Evolutionary conservation across 2,329 filamentous ascomycete species (phyloP), one percentile per base, ranked within the genome.

Genomic region (Emmonsiellopsis sp.): DNA sequence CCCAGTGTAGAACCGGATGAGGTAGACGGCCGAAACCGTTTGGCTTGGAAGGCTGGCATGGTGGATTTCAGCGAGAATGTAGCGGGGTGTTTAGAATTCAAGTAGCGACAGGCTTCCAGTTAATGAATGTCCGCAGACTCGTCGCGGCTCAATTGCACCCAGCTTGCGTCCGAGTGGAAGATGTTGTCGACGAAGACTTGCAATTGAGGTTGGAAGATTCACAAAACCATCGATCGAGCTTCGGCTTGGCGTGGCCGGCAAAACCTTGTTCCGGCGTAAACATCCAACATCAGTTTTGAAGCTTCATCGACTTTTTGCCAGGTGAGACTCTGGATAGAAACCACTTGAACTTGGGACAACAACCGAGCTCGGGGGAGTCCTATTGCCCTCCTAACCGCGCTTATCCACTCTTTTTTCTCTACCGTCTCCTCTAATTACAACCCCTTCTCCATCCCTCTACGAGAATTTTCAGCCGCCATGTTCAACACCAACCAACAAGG

Each of bases 31-130:
- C 83, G 84, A 70, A 86, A 95, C 57, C 83, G 85, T 62, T 88
- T 89, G 58, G 75, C 80, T 58, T 76, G 79, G 65, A 92, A 92
- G 48, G 76, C 71, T 34, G 77, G 76, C 84, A 86, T 84, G 62
- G 47, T 63, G 40, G 43, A 54, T 16, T 40, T 46, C 15, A 30
- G 20, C 20, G 20, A 30, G 11, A 0, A 13, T 10, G 13, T 48
- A 50, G 13, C 20, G 20, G 15, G 7, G 20, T 4, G 20, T 26
- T 3, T 26, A 26, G 20, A 26, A 26, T 26, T 26, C 3, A 3
- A 26, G 20, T 26, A 26, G 20, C 20, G 5, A 26, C 3, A 26
- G 20, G 20, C 20, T 26, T 26, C 20, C 20, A 26, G 40, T 9
- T 11, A 37, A 50, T 26, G n/a, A 16, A 37, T 46, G 16, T 26